Percentiles rank a stretch among this genome's conserved stretches.
These are phyloP conservation scores for Pythium vanterpoolii DNA, from an alignment of 352 stramenopile species.

Conservation along the genomic window DNA sequence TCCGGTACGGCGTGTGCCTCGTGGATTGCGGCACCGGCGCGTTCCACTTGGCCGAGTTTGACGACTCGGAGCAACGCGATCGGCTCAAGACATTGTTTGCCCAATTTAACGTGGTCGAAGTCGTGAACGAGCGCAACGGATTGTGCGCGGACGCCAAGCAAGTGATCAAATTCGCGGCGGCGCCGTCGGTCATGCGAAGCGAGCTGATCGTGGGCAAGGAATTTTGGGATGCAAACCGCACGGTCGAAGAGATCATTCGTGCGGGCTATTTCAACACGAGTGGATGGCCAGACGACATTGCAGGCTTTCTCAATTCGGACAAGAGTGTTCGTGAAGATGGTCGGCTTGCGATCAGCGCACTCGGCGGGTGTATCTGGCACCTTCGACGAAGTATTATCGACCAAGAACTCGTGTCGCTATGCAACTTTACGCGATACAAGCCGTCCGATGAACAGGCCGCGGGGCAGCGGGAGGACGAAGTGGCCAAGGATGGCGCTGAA, in stretches of 20 bases:
- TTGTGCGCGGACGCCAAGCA: constrained; percentile 64
- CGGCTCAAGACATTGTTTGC: constrained; percentile 95
- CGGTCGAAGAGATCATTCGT: constrained; percentile 88
- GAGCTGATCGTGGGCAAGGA: constrained; percentile 65
- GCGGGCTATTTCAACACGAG: constrained; percentile 86
- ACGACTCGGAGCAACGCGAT: constrained; percentile 94
- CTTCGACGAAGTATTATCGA: constrained; percentile 79
- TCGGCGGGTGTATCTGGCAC: constrained; percentile 81
- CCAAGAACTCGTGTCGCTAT: constrained; percentile 72
- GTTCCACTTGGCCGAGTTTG: constrained; percentile 97
- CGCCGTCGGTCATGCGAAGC: constrained; percentile 53
- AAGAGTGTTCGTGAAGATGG: constrained; percentile 60
- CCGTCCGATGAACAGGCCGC: constrained; percentile 62
- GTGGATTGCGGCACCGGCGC: constrained; percentile 92
- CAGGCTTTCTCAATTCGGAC: constrained; percentile 65
- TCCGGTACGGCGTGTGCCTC: constrained; percentile 93
- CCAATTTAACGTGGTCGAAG: constrained; percentile 82
- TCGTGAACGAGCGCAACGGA: constrained; percentile 71
- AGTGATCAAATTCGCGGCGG: constrained; percentile 68
- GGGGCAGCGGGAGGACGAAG: constrained; percentile 7
- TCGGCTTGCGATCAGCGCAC: constrained; percentile 59
- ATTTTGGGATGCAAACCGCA: constrained; percentile 91
- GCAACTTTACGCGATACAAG: constrained; percentile 79
- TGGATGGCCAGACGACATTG: constrained; percentile 57
- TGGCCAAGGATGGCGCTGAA: constrained; percentile 29